Evolutionary conservation across 257 asterid species (phyloP).

Genomic region (Salvia rosmarinus): DNA sequence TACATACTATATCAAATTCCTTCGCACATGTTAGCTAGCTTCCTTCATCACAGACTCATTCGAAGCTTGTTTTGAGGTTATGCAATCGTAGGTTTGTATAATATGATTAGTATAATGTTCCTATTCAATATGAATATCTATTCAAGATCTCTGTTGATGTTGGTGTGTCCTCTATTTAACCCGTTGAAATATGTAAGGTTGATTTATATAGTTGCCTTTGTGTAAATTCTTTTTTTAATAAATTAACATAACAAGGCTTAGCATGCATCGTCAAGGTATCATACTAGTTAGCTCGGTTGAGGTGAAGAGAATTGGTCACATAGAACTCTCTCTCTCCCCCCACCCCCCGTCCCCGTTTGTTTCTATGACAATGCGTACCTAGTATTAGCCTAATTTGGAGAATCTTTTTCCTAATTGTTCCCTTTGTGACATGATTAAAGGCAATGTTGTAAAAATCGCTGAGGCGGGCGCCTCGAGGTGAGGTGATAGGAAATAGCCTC

Average conservation of each 20-base stretch:
- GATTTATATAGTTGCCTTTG: background rate
- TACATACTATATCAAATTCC: background rate
- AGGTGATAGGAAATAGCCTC: too few species aligned
- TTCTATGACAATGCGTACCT: background rate
- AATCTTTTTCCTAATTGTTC: background rate
- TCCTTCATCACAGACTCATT: background rate
- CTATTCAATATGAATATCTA: background rate
- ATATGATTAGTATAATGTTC: background rate
- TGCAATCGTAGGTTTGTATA: background rate
- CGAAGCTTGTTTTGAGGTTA: background rate
- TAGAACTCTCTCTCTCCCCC: background rate
- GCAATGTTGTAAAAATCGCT: too few species aligned
- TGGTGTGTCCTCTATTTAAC: constrained; percentile 9
- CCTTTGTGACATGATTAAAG: background rate
- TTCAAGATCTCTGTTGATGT: constrained; percentile 3
- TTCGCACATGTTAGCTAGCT: constrained; percentile 5
- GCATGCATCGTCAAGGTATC: background rate
- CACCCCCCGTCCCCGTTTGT: background rate
- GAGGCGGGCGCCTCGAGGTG: too few species aligned
- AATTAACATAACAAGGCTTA: background rate
- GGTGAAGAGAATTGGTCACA: constrained; percentile 4
- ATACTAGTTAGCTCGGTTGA: background rate
- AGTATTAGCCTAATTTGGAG: constrained; percentile 18
- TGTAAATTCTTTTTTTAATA: background rate
- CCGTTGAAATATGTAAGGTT: background rate